Conservation (phyloP, 2,329 filamentous ascomycete species). For the Xylaria hypoxylon region DNA sequence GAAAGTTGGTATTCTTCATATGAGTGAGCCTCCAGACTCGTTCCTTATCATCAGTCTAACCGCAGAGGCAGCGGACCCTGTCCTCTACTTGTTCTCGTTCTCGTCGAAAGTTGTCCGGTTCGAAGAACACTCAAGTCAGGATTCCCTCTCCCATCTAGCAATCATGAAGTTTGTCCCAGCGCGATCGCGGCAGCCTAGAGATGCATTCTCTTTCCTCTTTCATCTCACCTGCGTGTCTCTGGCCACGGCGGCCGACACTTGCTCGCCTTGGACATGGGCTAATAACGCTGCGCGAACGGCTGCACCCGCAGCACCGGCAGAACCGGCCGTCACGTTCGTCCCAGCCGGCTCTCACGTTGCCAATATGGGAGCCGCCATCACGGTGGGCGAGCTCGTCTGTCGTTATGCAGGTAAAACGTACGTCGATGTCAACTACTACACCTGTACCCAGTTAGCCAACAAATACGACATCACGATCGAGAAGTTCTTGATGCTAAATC, state of each 20-base stretch:
- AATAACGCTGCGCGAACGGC: not conserved
- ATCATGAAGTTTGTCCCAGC: not conserved
- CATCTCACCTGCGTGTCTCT: not conserved
- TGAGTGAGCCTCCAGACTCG: slow-evolving; percentile 2
- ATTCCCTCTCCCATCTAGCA: not conserved
- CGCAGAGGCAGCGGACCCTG: not conserved
- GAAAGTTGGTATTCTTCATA: not conserved
- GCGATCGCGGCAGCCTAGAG: slow-evolving; percentile 3
- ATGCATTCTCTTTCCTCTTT: not conserved
- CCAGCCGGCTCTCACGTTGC: not conserved
- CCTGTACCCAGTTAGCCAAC: slow-evolving; percentile 1
- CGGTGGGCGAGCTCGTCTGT: not conserved
- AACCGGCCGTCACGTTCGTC: slow-evolving; percentile 3
- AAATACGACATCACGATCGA: slow-evolving; percentile 3
- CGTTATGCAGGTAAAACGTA: not conserved
- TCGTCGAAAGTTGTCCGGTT: not conserved
- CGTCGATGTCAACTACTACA: slow-evolving; percentile 8
- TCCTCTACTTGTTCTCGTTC: not conserved
- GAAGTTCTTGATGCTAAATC: slow-evolving; percentile 14
- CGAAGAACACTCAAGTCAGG: not conserved
- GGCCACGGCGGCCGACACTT: not conserved
- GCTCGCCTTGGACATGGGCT: slow-evolving; percentile 1
- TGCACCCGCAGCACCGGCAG: not conserved
- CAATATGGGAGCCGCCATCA: not conserved
- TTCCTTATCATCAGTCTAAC: not conserved